These are phyloP conservation scores for Neoscytalidium dimidiatum DNA, from an alignment of 2,329 filamentous ascomycete species.

Conservation along the genomic window DNA sequence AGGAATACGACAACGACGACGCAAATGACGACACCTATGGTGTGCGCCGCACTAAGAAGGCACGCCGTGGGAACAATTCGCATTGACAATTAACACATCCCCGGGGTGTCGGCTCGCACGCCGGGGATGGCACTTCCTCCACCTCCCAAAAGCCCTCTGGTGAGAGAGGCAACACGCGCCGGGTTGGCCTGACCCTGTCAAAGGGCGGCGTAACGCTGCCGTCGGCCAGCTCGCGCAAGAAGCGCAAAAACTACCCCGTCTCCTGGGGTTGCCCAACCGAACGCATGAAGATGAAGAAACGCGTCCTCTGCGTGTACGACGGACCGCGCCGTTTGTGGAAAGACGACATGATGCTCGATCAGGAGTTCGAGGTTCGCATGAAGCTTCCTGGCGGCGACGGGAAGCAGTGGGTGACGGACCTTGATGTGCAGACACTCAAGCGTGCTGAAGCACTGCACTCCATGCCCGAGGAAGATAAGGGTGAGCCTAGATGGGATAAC, in stretches of 20 bases:
- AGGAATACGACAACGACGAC: constrained; percentile 55
- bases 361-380: constrained; percentile 89
- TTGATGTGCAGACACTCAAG: constrained; percentile 87
- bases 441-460: constrained; percentile 81
- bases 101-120: constrained; percentile 44
- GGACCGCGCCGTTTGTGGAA: constrained; percentile 87
- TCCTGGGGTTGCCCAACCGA: constrained; percentile 91
- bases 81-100: constrained; percentile 53
- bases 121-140: constrained; percentile 38
- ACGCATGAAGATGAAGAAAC: constrained; percentile 98
- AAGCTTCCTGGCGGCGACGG: constrained; percentile 64
- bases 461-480: constrained; percentile 84
- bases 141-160: constrained; percentile 15
- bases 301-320: constrained; percentile 90
- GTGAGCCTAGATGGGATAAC: constrained; percentile 77
- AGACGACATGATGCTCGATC: constrained; percentile 98
- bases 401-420: constrained; percentile 76
- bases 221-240: constrained; percentile 68
- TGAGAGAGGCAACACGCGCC: constrained; percentile 19
- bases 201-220: constrained; percentile 68
- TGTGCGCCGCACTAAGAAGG: constrained; percentile 52
- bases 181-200: constrained; percentile 69
- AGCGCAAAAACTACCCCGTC: constrained; percentile 87
- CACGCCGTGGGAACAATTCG: constrained; percentile 38
- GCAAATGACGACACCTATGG: constrained; percentile 58